phyloP scores from a whole-genome alignment of 75 land plant species.

The Gnetum montanum region DNA sequence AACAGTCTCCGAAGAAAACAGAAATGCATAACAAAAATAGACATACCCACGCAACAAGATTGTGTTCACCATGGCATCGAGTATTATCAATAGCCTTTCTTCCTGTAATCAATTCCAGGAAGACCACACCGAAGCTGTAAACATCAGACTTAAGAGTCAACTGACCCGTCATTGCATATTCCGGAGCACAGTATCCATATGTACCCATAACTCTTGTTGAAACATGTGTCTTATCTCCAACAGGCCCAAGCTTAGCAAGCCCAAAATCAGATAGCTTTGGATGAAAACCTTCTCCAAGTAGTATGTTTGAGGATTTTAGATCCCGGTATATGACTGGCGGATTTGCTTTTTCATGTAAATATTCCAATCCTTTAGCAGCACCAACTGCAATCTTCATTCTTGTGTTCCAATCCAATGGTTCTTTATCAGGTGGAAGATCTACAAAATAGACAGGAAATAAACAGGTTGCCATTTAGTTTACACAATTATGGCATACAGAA shows the following conservation, averaged over 20 bases:
- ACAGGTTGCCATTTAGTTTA: no score
- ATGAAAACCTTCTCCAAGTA: conserved; percentile 61
- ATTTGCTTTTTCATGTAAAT: conserved; percentile 75
- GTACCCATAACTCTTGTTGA: conserved; percentile 84
- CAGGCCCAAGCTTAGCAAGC: conserved; percentile 83
- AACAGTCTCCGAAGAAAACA: no score
- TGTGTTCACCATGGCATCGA: conserved; percentile 54
- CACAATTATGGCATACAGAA: no score
- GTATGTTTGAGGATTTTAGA: conserved; percentile 72
- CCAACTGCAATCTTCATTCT: conserved; percentile 94
- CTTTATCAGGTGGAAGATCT: conserved; percentile 75
- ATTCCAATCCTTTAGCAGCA: conserved; percentile 77
- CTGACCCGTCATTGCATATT: conserved; percentile 87
- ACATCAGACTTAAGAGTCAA: conserved; percentile 75
- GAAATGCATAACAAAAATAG: not conserved
- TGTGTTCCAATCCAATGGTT: conserved; percentile 85
- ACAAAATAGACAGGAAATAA: conserved; percentile 5
- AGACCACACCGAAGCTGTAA: conserved; percentile 78
- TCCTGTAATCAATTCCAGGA: conserved; percentile 73
- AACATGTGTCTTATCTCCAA: conserved; percentile 83
- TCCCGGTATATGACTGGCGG: conserved; percentile 82
- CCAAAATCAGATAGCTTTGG: conserved; percentile 85
- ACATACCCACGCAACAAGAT: conserved; percentile 81
- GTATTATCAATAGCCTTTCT: conserved; percentile 73
- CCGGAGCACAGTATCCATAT: conserved; percentile 85